phyloP scores from a whole-genome alignment of 208 protist genomes.

The Leishmania turanica region DNA sequence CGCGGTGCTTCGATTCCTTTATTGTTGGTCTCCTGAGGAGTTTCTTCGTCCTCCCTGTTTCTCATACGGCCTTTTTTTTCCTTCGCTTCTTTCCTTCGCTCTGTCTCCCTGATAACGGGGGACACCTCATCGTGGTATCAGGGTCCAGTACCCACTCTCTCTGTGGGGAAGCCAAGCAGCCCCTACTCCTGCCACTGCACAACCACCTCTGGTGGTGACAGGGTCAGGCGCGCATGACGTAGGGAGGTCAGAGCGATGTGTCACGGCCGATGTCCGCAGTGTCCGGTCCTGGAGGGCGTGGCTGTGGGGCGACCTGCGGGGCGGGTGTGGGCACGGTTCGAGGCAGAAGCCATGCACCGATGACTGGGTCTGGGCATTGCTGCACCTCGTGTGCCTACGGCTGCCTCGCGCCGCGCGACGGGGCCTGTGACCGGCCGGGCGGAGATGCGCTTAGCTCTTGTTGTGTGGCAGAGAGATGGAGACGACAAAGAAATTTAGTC shows the following conservation, averaged over 20 bases:
- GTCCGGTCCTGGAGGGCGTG: background rate
- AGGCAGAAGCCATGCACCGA: background rate
- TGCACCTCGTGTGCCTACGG: background rate
- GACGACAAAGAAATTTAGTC: background rate
- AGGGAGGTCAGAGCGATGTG: background rate
- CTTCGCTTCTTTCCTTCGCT: background rate
- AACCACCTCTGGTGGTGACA: background rate
- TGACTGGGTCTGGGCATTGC: background rate
- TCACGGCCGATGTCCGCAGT: background rate
- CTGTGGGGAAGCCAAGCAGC: conserved; percentile 5
- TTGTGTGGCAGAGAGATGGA: background rate
- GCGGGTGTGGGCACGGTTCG: background rate
- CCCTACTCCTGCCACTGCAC: background rate
- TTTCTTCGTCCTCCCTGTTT: background rate
- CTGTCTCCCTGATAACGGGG: conserved; percentile 5
- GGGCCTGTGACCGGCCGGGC: background rate
- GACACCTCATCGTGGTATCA: conserved; percentile 8
- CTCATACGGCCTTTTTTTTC: background rate
- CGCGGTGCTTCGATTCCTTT: background rate
- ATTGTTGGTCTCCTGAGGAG: background rate
- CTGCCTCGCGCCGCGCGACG: background rate
- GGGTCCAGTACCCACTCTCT: background rate
- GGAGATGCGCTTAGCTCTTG: background rate
- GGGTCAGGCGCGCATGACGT: background rate
- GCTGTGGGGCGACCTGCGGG: background rate